Base-by-base conservation (phyloP, 2,329 filamentous ascomycete species). In the Parafenestella ontariensis region DNA sequence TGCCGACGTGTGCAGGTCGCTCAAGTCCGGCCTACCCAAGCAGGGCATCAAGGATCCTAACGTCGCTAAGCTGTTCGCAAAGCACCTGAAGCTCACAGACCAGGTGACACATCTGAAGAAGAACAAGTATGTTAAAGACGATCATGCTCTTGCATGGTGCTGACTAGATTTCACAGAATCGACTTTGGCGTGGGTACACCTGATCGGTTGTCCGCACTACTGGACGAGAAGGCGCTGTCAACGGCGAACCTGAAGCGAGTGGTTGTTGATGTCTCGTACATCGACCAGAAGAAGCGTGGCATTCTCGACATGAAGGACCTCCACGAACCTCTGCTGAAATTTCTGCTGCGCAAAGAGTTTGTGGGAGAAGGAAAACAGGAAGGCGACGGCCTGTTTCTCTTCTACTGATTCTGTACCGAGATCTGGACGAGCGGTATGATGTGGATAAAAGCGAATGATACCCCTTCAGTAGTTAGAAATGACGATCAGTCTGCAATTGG, bases 221-320 rank as follows among this genome's bases (percentile, higher is more conserved):
- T 96, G 29, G 89, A 96, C 34, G 86, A 92, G 85, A 89, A 89
- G 31, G 87, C 89, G 2, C 77, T 98, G 40, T 90, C 87, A 23
- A 76, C 90, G 28, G 83, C 86, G 29, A 84, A 89, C 54, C 76
- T 98, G 49, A 86, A 92, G 77, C 85, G 91, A 41, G 85, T 99
- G 29, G 86, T 98, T 8, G 84, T 98, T 28, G 95, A 99, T 77
- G 92, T 91, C 13, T 96, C 92, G 7, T 89, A 96, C 71, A 90
- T 97, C 62, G 94, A 99, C 76, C 87, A 90, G 76, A 99, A 99
- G 83, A 96, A 96, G 81, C 84, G 93, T 42, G 92, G 92, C 0
- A 86, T 99, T 60, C 86, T 96, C 75, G 95, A 98, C 71, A 97
- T 98, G 91, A 92, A 90, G 75, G 95, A 99, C 57, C 91, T 91